Evolutionary conservation across 768 basidiomycete genomes (phyloP).

Genomic region (Exsudoporus frostii): DNA sequence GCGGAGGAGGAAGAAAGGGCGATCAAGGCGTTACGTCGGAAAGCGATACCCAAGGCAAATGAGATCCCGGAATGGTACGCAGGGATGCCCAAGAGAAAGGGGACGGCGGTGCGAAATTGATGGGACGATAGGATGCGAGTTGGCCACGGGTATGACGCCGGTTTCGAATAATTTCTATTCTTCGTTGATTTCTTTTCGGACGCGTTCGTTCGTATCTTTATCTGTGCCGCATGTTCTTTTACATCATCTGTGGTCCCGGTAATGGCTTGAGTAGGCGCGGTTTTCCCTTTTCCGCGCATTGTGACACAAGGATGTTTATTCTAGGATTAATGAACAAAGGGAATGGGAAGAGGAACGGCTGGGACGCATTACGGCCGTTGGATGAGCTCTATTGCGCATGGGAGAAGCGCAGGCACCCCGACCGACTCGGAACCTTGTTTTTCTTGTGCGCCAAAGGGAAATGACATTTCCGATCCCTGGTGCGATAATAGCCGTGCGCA

Average conservation of each 20-base stretch:
- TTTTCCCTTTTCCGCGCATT: background rate
- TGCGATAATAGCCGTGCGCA: background rate
- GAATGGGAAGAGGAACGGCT: constrained; percentile 16
- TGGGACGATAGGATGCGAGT: constrained; percentile 13
- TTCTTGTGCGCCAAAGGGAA: background rate
- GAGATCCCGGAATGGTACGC: constrained; percentile 78
- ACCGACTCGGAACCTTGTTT: constrained; percentile 30
- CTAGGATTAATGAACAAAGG: constrained; percentile 23
- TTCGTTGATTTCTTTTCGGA: constrained; percentile 1
- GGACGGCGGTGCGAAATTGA: constrained; percentile 18
- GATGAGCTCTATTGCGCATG: constrained; percentile 10
- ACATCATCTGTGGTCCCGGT: constrained; percentile 9
- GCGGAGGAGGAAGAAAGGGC: constrained; percentile 59
- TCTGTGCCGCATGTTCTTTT: constrained; percentile 13
- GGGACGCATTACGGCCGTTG: constrained; percentile 21
- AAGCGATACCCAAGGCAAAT: constrained; percentile 64
- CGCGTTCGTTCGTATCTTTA: constrained; percentile 10
- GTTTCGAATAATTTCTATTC: constrained; percentile 2
- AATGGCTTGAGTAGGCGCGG: background rate
- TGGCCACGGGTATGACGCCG: constrained; percentile 4
- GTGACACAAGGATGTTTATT: constrained; percentile 21
- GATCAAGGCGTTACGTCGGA: constrained; percentile 58
- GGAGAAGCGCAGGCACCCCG: constrained; percentile 23
- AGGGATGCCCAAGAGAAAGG: constrained; percentile 57
- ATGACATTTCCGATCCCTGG: constrained; percentile 1